Percentiles rank a stretch among this genome's conserved stretches.
Conservation (phyloP, 2,329 filamentous ascomycete genomes). For the Botryosphaeria dothidea region DNA sequence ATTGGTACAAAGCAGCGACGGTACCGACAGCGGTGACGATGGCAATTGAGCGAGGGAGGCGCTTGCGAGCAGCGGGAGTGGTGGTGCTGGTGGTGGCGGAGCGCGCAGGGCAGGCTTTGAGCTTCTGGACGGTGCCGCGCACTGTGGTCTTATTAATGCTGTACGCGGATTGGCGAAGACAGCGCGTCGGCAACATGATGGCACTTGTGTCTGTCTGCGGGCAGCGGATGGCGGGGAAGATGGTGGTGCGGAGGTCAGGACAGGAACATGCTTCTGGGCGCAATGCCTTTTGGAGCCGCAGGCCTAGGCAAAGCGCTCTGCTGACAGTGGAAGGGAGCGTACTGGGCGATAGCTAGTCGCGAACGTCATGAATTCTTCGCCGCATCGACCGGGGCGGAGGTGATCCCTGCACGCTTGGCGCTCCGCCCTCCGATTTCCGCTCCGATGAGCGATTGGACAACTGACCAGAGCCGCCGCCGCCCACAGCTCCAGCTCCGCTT, state of each 20-base stretch:
- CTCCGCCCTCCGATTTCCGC: not conserved
- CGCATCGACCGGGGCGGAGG: slow-evolving; percentile 7
- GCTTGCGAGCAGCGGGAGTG: slow-evolving; percentile 25
- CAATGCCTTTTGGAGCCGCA: not conserved
- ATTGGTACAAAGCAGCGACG: slow-evolving; percentile 36
- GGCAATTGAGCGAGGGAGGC: slow-evolving; percentile 46
- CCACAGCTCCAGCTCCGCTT: not conserved
- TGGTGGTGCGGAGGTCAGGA: not conserved
- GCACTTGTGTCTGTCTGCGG: not conserved
- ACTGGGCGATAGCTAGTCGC: not conserved
- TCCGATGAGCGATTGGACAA: not conserved
- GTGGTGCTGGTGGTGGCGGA: not conserved
- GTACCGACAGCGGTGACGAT: slow-evolving; percentile 45
- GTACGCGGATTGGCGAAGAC: slow-evolving; percentile 19
- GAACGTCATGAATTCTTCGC: slow-evolving; percentile 12
- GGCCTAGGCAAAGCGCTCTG: not conserved
- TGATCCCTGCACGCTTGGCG: not conserved
- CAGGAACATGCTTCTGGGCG: not conserved
- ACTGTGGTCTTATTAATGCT: slow-evolving; percentile 17
- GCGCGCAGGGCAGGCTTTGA: not conserved
- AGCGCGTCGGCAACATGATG: slow-evolving; percentile 17
- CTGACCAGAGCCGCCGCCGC: slow-evolving; percentile 4
- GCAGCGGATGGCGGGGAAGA: not conserved
- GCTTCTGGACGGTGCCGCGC: not conserved
- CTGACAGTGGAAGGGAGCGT: not conserved